Conservation (phyloP, 2,329 filamentous ascomycete species). For the Alternaria tenuissima region DNA sequence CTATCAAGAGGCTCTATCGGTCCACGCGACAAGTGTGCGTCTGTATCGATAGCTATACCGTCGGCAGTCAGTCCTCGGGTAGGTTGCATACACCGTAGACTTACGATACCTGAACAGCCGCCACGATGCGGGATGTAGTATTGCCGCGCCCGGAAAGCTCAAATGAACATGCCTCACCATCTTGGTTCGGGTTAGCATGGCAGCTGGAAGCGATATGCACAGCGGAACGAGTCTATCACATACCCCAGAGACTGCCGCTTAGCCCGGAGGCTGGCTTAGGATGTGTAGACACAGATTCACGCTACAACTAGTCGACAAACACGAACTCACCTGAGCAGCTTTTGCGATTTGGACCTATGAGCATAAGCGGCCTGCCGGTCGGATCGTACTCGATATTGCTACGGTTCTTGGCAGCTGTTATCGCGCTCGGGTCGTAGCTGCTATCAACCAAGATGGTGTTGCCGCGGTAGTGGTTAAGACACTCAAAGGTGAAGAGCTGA, state of each 20-base stretch:
- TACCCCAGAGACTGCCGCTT: conserved; percentile 28
- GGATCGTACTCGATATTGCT: conserved; percentile 48
- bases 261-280: conserved; percentile 21
- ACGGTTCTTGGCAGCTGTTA: conserved; percentile 40
- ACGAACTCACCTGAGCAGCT: conserved; percentile 44
- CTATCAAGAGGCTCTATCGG: conserved; percentile 7
- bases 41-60: not conserved
- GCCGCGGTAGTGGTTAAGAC: conserved; percentile 18
- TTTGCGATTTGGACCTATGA: conserved; percentile 36
- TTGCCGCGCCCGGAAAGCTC: conserved; percentile 19
- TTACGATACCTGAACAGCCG: conserved; percentile 14
- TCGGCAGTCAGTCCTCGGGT: conserved; percentile 16
- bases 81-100: conserved; percentile 17
- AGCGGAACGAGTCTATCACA: conserved; percentile 20
- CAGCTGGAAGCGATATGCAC: conserved; percentile 17
- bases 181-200: conserved; percentile 16
- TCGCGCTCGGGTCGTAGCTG: conserved; percentile 28
- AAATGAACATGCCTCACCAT: conserved; percentile 25
- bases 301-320: conserved; percentile 22
- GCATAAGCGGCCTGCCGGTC: conserved; percentile 41
- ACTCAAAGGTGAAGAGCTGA: conserved; percentile 14
- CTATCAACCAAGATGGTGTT: conserved; percentile 25
- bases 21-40: conserved; percentile 5
- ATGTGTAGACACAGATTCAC: conserved; percentile 8
- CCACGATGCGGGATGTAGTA: conserved; percentile 22